Evolutionary conservation across 1,284 basidiomycete genomes (phyloP), one percentile per base, ranked within the genome.

Genomic region (Butyriboletus appendiculatus): DNA sequence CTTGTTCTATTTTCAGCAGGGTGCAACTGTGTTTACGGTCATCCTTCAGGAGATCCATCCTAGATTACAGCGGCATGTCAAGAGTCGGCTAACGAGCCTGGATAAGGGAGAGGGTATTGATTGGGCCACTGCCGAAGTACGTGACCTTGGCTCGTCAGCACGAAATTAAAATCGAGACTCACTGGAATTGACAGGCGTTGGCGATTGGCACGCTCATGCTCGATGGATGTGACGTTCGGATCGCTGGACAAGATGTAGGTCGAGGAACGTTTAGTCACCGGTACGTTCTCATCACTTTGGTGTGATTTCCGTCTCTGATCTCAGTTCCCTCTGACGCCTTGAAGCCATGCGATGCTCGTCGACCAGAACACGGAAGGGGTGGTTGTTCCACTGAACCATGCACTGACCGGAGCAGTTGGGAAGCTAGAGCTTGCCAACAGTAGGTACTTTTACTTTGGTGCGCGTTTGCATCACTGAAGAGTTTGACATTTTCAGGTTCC

Each of bases 231-330:
- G 87, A 95, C 65, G 80, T 96, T 15, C 81, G 93, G 15, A 90
- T 96, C 40, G 92, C 90, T 9, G 93, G 94, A 3, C 93, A 96
- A 69, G 94, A 96, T 65, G 92, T 94, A 0, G 94, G 93, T 0
- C 72, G 93, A 37, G 93, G 93, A 2, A 96, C 92, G 4, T 96
- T 96, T 72, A 93, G 90, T 59, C 92, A 96, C 59, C 79, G 93
- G 83, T 84, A 48, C 47, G 75, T 45, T 20, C 16, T 33, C 22
- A 2, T 24, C 22, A 3, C 15, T 18, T 38, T 4, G 15, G 4
- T 39, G 5, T 41, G 2, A 18, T 30, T 5, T n/a, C 16, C 5
- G 2, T 16, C 40, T 35, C 22, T 50, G 12, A 30, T 18, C 24
- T 33, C 2, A 8, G 16, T 39, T 32, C n/a, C 26, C 18, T 16